Percentiles rank a stretch among this genome's conserved stretches.
phyloP scores from a whole-genome alignment of 1,284 basidiomycete species.

The Coniferiporia sulphurascens region DNA sequence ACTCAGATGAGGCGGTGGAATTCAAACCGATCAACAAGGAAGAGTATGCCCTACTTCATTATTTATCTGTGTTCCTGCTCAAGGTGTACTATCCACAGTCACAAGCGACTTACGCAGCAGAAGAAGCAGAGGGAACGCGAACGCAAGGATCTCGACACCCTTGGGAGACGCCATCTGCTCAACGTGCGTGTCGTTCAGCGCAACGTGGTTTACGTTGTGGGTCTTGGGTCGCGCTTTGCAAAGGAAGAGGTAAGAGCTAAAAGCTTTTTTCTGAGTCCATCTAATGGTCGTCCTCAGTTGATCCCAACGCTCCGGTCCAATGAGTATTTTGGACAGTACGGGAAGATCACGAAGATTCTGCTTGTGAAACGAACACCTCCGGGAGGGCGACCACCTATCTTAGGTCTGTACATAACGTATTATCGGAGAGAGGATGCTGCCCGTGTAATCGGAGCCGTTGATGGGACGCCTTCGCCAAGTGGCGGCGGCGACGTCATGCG shows the following conservation, averaged over 20 bases:
- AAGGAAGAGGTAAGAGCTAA: slow-evolving; percentile 81
- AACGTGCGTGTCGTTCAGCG: slow-evolving; percentile 97
- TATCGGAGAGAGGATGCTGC: slow-evolving; percentile 94
- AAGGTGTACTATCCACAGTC: slow-evolving; percentile 28
- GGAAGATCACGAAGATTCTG: slow-evolving; percentile 95
- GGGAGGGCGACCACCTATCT: slow-evolving; percentile 68
- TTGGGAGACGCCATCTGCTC: slow-evolving; percentile 84
- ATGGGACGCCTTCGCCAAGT: slow-evolving; percentile 84
- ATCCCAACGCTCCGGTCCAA: slow-evolving; percentile 91
- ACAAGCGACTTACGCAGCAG: slow-evolving; percentile 92
- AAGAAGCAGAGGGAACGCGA: slow-evolving; percentile 96
- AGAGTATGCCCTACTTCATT: slow-evolving; percentile 61
- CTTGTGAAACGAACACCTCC: slow-evolving; percentile 86
- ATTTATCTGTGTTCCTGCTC: slow-evolving; percentile 5
- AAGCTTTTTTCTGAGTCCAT: slow-evolving; percentile 20
- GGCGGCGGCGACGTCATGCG: slow-evolving; percentile 78
- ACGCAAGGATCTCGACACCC: slow-evolving; percentile 89
- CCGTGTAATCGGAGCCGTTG: slow-evolving; percentile 88
- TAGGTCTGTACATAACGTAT: slow-evolving; percentile 97
- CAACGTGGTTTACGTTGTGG: slow-evolving; percentile 95
- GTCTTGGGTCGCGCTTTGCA: slow-evolving; percentile 84
- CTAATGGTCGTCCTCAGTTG: slow-evolving; percentile 48
- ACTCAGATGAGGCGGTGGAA: slow-evolving; percentile 90
- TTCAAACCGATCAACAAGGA: slow-evolving; percentile 95
- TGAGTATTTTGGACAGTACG: slow-evolving; percentile 99